phyloP scores from a whole-genome alignment of 805 yeast genomes.

The Sugiyamaella smithiae region DNA sequence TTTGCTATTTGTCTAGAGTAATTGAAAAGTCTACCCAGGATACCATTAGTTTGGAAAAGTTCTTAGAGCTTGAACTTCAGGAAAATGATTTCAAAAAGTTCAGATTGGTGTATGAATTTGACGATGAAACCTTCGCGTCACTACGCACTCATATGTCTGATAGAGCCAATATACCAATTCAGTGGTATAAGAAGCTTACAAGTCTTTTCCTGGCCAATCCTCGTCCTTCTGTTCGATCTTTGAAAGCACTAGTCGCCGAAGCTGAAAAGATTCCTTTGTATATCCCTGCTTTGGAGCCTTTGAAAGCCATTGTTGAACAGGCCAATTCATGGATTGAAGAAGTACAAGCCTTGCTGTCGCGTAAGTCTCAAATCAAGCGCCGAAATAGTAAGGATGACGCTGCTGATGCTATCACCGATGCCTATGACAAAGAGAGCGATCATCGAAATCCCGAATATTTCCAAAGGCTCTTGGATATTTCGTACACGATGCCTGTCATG shows the following conservation, averaged over 20 bases:
- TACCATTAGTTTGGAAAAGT: slow-evolving; percentile 10
- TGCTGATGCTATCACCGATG: slow-evolving; percentile 9
- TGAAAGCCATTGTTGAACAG: slow-evolving; percentile 43
- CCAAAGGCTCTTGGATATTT: slow-evolving; percentile 41
- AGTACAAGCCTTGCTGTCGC: slow-evolving; percentile 52
- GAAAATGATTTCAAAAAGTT: slow-evolving; percentile 7
- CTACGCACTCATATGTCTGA: slow-evolving; percentile 39
- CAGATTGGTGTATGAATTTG: slow-evolving; percentile 27
- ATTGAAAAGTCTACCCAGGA: slow-evolving; percentile 6
- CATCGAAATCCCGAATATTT: slow-evolving; percentile 35
- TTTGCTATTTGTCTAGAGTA: slow-evolving; percentile 20
- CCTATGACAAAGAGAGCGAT: slow-evolving; percentile 14
- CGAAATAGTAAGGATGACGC: slow-evolving; percentile 28
- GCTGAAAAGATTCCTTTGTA: slow-evolving; percentile 52
- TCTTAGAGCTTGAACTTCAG: slow-evolving; percentile 8
- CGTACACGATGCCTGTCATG: slow-evolving; percentile 50
- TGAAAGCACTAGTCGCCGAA: slow-evolving; percentile 47
- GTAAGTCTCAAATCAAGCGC: slow-evolving; percentile 51
- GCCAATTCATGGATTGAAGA: slow-evolving; percentile 54
- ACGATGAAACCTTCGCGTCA: slow-evolving; percentile 51
- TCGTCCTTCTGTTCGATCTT: slow-evolving; percentile 46
- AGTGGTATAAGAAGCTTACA: slow-evolving; percentile 52
- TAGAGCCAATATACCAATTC: slow-evolving; percentile 45
- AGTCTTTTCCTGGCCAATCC: slow-evolving; percentile 40
- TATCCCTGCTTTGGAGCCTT: slow-evolving; percentile 37